A percentile compares a stretch with the other conserved stretches of the same genome.
phyloP scores from a whole-genome alignment of 306 rosid species.

The Vigna angularis region DNA sequence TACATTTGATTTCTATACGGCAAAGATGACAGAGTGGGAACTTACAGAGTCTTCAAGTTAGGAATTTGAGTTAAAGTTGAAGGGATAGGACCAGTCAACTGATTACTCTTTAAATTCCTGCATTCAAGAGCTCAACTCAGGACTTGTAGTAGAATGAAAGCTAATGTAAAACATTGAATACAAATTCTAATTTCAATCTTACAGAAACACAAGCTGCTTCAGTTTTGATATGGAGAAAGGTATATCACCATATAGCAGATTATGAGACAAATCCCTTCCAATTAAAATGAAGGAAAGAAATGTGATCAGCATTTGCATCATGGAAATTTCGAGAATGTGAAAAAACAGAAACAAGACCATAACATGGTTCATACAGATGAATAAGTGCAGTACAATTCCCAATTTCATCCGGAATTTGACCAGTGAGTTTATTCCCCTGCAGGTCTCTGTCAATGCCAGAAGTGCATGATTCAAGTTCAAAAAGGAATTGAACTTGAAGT shows the following conservation, averaged over 20 bases:
- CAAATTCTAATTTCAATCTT: neutral
- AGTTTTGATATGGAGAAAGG: slow-evolving; percentile 30
- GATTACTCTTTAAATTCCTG: slow-evolving; percentile 31
- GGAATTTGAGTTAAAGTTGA: slow-evolving; percentile 26
- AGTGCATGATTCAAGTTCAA: neutral
- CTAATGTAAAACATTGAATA: neutral
- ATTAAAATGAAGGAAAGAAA: neutral
- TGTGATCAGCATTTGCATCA: neutral
- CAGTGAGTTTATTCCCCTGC: slow-evolving; percentile 20
- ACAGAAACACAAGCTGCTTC: slow-evolving; percentile 23
- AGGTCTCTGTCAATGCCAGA: slow-evolving; percentile 13
- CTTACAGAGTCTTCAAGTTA: slow-evolving; percentile 29
- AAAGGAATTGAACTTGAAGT: no score
- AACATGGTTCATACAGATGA: slow-evolving; percentile 5
- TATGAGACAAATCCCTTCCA: slow-evolving; percentile 28
- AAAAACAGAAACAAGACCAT: neutral
- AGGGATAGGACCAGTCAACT: slow-evolving; percentile 25
- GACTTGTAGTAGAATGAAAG: neutral
- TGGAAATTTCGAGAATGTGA: no score
- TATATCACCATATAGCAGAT: slow-evolving; percentile 21
- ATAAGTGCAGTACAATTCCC: slow-evolving; percentile 2
- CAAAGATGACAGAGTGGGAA: neutral
- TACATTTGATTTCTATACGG: neutral
- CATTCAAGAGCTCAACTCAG: slow-evolving; percentile 2
- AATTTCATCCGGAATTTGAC: slow-evolving; percentile 31